Base-by-base conservation (phyloP, 2,329 filamentous ascomycete species). In the Malbranchea zuffiana region DNA sequence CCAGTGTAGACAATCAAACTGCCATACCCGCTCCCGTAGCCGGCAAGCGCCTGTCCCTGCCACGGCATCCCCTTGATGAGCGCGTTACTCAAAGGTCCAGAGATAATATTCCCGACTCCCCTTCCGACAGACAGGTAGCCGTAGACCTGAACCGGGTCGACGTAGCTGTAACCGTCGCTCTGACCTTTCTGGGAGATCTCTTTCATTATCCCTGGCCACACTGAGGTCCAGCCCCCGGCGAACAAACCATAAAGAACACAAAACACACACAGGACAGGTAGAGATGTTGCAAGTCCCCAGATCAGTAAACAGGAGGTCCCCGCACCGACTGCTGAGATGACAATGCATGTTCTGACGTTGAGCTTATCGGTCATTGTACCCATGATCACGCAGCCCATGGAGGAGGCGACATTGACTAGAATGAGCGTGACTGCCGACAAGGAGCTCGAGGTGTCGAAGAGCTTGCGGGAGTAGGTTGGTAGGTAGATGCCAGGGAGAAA, bases 71-170 rank as follows among this genome's bases (percentile, higher is more conserved):
- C 13, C 23, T n/a, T n/a, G 21, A 35, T 18, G 21, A 35, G 32
- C 6, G 11, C 32, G 18, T 35, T 16, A 27, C 32, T 35, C 32
- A n/a, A 35, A 18, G 69, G 69, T 3, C 69, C 69, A 39, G 59
- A 64, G 6, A 64, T 59, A 8, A 73, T 53, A 48, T 66, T 67
- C 2, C 69, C 69, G 13, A 72, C 57, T 0, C 69, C 69, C 32
- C 67, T 65, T 0, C 68, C 68, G 6, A 62, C 62, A 6, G 61
- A 61, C 37, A 72, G 53, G 8, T 63, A 57, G 0, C 60, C 62
- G 36, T 71, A 67, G 1, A 70, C 57, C 44, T 71, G 62, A 0
- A 65, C 62, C 3, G 63, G 54, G 27, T 72, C 68, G 0, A 61
- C 54, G 4, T 39, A 44, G 1, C 46, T 42, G n/a, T n/a, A n/a